phyloP scores from a whole-genome alignment of 176 grass and related monocot species.

The Eremochloa ophiuroides region DNA sequence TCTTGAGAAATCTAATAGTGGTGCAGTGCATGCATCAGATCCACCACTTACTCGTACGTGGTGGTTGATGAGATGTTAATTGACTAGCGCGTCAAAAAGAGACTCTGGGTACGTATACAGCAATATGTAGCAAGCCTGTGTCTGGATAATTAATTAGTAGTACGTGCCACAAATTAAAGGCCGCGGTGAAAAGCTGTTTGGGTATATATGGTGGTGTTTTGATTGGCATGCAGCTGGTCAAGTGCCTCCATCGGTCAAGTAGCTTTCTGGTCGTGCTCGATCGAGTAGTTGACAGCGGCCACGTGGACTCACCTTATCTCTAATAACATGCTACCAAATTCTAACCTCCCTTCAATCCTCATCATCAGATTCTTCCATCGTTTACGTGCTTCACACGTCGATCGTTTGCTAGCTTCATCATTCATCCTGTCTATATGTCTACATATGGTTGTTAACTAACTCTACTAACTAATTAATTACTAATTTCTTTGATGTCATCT shows the following conservation, averaged over 20 bases:
- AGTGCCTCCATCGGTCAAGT: neutral
- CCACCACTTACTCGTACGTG: neutral
- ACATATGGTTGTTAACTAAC: no score
- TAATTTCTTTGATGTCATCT: no score
- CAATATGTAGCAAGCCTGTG: no score
- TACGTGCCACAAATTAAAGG: neutral
- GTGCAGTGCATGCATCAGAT: no score
- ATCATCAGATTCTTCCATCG: neutral
- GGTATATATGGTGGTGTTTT: no score
- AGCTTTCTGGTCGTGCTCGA: neutral
- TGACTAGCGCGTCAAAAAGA: neutral
- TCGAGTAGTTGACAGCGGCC: no score
- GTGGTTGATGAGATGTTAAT: neutral
- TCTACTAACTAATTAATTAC: no score
- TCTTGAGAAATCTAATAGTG: neutral
- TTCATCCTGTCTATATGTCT: no score
- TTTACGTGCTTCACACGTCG: neutral
- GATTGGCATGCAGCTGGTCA: neutral
- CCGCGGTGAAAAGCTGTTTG: neutral
- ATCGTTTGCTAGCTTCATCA: no score
- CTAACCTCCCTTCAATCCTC: neutral
- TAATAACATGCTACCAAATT: constrained; percentile 1
- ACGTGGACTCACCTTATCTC: neutral
- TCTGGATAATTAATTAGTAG: neutral
- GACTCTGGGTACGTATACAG: no score